Percentiles rank a stretch among this genome's conserved stretches.
Conservation (phyloP, 2,329 filamentous ascomycete species). For the Pseudophaeomoniella oleicola region DNA sequence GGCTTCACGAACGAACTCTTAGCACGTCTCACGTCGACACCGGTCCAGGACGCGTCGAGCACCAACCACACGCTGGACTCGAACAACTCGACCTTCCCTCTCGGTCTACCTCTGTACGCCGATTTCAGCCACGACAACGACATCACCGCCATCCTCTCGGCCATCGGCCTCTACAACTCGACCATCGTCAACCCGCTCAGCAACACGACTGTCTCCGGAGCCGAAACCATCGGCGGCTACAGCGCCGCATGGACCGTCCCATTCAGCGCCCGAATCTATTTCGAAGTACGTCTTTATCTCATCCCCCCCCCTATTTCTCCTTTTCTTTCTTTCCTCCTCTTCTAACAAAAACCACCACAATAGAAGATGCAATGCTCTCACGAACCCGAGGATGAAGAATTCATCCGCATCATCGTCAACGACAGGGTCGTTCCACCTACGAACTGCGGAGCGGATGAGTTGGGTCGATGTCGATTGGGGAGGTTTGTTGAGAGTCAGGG, state of each 20-base stretch:
- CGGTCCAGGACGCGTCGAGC: constrained; percentile 58
- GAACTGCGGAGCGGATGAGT: constrained; percentile 53
- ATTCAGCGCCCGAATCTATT: constrained; percentile 66
- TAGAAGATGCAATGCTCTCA: constrained; percentile 63
- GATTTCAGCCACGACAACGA: constrained; percentile 90
- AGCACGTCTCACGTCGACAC: constrained; percentile 54
- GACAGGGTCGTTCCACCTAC: constrained; percentile 62
- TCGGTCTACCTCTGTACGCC: constrained; percentile 56
- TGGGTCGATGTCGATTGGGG: constrained; percentile 56
- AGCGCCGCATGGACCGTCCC: constrained; percentile 68
- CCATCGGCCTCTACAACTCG: constrained; percentile 67
- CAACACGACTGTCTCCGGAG: constrained; percentile 28
- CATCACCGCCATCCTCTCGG: constrained; percentile 62
- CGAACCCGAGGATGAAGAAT: constrained; percentile 38
- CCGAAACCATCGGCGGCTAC: constrained; percentile 48
- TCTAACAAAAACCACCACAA: no score
- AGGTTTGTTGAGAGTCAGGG: constrained; percentile 60
- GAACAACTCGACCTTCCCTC: constrained; percentile 55
- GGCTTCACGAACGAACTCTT: constrained; percentile 82
- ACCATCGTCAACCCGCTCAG: constrained; percentile 28
- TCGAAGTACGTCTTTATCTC: no score
- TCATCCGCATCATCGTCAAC: constrained; percentile 70
- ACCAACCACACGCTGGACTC: constrained; percentile 53
- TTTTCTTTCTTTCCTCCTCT: no score
- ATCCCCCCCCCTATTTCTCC: no score